Base-by-base conservation (phyloP, 2,329 filamentous ascomycete species). In the Paradendryphiella salina region DNA sequence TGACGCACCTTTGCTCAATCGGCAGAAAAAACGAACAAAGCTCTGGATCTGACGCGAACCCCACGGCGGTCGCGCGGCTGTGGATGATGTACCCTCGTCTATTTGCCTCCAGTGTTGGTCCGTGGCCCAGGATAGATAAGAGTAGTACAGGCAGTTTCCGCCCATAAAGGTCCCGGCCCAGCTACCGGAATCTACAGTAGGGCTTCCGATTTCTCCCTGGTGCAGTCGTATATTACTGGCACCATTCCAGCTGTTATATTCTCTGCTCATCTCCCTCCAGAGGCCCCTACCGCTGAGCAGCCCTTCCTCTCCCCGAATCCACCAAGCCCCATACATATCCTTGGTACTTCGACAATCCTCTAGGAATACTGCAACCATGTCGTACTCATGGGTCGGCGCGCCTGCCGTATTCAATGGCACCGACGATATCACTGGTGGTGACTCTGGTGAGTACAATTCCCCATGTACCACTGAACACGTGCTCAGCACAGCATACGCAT, bases 401-500 rank as follows among this genome's bases (percentile, higher is more conserved):
- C 77, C 78, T 29, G 65, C 75, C 43, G 47, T 54, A 14, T 79
- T 76, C 75, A 79, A 80, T 73, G 77, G 76, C 69, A 83, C 82
- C 40, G 77, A 89, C 67, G 58, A 76, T 31, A 79, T 81, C 55
- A 79, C 83, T 50, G 90, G 90, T 64, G 90, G 90, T 70, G 83
- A 95, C 78, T 89, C 89, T 61, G 81, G 89, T 93, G 82, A 71
- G 88, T 82, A 50, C 45, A 53, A 47, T 11, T 44, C 48, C 53
- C 35, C 39, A 53, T 43, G 53, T 53, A 37, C 49, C 34, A 50
- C 46, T 11, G 26, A 50, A 42, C 64, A 66, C 59, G 62, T 69
- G 65, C 55, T 53, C 21, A 49, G 26, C 23, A 45, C 55, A 46
- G 50, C 53, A 59, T 37, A 26, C 42, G 34, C 14, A 40, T 26